phyloP scores from a whole-genome alignment of 176 grass and related monocot genomes.

The Chloris gayana region DNA sequence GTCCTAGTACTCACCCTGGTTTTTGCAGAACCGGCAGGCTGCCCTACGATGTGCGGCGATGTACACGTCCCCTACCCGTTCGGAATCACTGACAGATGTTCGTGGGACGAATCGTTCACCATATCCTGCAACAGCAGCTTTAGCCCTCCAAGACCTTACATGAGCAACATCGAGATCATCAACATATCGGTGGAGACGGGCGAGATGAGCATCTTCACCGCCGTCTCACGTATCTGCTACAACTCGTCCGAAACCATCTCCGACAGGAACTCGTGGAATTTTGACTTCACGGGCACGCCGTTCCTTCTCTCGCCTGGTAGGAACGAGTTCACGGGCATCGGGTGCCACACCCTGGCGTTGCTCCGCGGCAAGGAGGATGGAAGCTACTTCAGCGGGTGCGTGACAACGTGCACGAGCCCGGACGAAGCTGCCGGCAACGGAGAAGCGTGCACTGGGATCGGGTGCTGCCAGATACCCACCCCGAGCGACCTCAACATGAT shows the following conservation, averaged over 20 bases:
- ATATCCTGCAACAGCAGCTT: neutral
- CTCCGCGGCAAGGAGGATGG: fast-evolving
- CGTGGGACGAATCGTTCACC: neutral
- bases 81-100: neutral
- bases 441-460: constrained; percentile 7
- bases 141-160: neutral
- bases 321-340: constrained; percentile 47
- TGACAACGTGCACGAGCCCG: neutral
- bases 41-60: neutral
- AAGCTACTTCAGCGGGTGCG: neutral
- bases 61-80: neutral
- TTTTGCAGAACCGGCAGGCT: neutral
- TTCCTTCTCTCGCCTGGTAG: neutral
- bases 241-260: too few species aligned
- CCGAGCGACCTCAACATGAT: neutral
- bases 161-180: neutral
- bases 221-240: neutral
- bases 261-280: too few species aligned
- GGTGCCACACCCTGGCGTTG: constrained; percentile 12
- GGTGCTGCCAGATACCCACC: constrained; percentile 35
- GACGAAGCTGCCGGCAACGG: neutral
- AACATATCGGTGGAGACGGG: neutral
- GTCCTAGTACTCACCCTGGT: too few species aligned
- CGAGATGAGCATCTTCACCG: neutral
- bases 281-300: neutral